Percentiles rank a stretch among this genome's conserved stretches.
Conservation (phyloP, 352 stramenopile genomes). For the Phytopythium vexans region DNA sequence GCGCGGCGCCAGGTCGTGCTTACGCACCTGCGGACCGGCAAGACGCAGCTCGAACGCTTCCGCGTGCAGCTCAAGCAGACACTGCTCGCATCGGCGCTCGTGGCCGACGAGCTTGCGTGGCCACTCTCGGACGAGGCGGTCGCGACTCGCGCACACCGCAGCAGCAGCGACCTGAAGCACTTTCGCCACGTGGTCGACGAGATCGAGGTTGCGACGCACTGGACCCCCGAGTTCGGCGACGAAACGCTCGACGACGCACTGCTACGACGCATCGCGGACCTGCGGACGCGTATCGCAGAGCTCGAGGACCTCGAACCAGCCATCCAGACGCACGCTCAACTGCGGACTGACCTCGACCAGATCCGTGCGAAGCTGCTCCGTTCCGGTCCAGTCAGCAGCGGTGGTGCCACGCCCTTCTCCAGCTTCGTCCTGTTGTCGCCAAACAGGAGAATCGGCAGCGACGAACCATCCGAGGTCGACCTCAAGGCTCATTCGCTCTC, state of each 20-base stretch:
- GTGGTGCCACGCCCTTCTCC: neutral
- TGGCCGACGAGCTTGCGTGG: conserved; percentile 4
- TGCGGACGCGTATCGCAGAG: neutral
- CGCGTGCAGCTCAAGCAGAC: conserved; percentile 5
- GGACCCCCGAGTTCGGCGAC: conserved; percentile 5
- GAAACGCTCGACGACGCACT: conserved; percentile 4
- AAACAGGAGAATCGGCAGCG: too few species aligned
- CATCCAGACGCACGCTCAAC: neutral
- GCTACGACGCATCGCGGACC: neutral
- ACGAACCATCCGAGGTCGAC: too few species aligned
- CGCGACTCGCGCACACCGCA: neutral
- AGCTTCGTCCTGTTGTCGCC: too few species aligned
- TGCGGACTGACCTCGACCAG: neutral
- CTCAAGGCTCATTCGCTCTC: neutral
- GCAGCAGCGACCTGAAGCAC: neutral
- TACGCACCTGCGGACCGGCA: neutral
- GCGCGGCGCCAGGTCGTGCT: conserved; percentile 1
- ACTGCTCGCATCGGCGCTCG: conserved; percentile 1
- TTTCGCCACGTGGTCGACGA: conserved; percentile 1
- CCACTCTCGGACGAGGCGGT: neutral
- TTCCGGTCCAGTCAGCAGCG: neutral
- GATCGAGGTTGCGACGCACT: conserved; percentile 1
- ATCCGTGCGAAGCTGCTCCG: neutral
- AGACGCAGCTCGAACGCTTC: conserved; percentile 5
- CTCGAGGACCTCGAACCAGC: conserved; percentile 1